phyloP scores from a whole-genome alignment of 495 filamentous ascomycete species.

The Usnea hakonensis region DNA sequence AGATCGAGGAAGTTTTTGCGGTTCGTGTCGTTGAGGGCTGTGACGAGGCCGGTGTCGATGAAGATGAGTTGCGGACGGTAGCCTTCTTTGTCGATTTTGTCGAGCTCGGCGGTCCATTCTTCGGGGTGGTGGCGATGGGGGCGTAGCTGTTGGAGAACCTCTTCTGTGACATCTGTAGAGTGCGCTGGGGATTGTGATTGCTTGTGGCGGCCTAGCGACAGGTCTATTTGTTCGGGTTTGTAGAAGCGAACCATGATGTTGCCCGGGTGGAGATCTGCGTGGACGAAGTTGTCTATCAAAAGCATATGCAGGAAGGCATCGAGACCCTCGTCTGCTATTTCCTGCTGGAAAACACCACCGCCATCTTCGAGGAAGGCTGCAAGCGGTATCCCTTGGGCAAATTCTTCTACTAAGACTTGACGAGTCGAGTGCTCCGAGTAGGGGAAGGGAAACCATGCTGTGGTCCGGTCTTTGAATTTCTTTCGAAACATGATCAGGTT shows the following conservation, averaged over 20 bases:
- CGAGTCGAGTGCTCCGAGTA: slow-evolving; percentile 86
- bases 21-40: slow-evolving; percentile 80
- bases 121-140: slow-evolving; percentile 58
- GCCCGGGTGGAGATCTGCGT: slow-evolving; percentile 96
- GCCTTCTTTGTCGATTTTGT: slow-evolving; percentile 76
- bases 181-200: slow-evolving; percentile 47
- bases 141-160: slow-evolving; percentile 69
- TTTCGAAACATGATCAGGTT: slow-evolving; percentile 84
- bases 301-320: slow-evolving; percentile 99
- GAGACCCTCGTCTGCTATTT: slow-evolving; percentile 91
- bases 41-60: slow-evolving; percentile 95
- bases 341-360: slow-evolving; percentile 84
- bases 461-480: slow-evolving; percentile 82
- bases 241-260: slow-evolving; percentile 99
- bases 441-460: slow-evolving; percentile 93
- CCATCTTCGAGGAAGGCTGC: slow-evolving; percentile 84
- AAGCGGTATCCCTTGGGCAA: slow-evolving; percentile 86
- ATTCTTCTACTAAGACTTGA: slow-evolving; percentile 91
- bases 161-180: slow-evolving; percentile 72
- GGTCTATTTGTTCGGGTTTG: slow-evolving; percentile 61
- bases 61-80: slow-evolving; percentile 94
- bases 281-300: slow-evolving; percentile 94
- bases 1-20: slow-evolving; percentile 90
- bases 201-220: slow-evolving; percentile 47
- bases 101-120: slow-evolving; percentile 65